Conservation (phyloP, 176 grass and related monocot genomes). For the Tillandsia leiboldiana region DNA sequence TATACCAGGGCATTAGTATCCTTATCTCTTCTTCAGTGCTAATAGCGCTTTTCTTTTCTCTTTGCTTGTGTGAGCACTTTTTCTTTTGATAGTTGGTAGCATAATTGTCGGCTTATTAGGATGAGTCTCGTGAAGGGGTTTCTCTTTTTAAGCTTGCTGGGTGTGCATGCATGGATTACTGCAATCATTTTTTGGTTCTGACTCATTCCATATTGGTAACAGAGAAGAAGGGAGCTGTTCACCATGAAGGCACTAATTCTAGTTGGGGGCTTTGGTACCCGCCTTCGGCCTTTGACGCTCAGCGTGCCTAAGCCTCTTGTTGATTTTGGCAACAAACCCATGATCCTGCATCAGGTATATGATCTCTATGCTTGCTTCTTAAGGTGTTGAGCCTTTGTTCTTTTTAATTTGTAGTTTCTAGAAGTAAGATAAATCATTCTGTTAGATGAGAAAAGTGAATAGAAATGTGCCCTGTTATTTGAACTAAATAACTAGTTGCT, state of each 20-base stretch:
- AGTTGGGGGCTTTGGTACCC: constrained; percentile 88
- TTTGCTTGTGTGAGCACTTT: background rate
- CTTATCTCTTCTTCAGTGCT: constrained; percentile 20
- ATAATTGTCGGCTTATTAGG: background rate
- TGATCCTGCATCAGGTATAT: constrained; percentile 93
- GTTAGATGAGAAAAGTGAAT: background rate
- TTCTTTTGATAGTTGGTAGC: background rate
- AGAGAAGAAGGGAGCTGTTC: constrained; percentile 2
- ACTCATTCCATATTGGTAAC: constrained; percentile 2
- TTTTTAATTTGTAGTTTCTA: background rate
- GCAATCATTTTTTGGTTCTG: background rate
- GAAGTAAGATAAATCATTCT: background rate
- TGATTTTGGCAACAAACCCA: constrained; percentile 93
- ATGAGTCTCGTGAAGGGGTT: background rate
- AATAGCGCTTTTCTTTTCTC: background rate
- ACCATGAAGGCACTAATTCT: constrained; percentile 90
- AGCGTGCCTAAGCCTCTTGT: constrained; percentile 92
- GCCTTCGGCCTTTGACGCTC: constrained; percentile 75
- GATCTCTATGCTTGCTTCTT: background rate
- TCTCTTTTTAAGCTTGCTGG: background rate
- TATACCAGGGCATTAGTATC: background rate
- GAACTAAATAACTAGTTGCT: background rate
- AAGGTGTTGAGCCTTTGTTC: background rate
- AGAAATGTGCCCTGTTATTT: background rate
- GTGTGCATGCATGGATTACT: background rate